Conservation (phyloP, 257 asterid genomes). For the Parsonsia alboflavescens region DNA sequence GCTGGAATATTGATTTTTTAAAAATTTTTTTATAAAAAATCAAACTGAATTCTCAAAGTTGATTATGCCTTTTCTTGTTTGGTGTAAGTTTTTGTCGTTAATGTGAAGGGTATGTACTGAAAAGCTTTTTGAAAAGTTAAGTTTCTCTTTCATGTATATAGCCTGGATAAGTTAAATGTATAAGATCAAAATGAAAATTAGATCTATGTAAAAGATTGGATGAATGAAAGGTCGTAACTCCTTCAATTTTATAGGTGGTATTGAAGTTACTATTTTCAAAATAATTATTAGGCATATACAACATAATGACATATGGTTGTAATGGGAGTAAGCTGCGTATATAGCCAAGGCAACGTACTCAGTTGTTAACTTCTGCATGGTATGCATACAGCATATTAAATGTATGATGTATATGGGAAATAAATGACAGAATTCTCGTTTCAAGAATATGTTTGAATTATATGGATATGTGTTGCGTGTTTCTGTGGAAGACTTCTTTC, state of each 20-base stretch:
- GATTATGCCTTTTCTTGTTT: not conserved
- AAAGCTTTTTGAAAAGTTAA: not conserved
- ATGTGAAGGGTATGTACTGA: not conserved
- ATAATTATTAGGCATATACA: too few relatives aligned
- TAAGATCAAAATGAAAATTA: not conserved
- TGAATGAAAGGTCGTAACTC: not conserved
- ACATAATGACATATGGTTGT: not conserved
- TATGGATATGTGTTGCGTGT: too few relatives aligned
- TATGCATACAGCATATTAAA: not conserved
- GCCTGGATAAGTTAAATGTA: not conserved
- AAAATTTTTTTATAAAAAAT: too few relatives aligned
- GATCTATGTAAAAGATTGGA: too few relatives aligned
- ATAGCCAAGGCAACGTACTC: not conserved
- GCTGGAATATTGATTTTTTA: not conserved
- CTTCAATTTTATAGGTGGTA: not conserved
- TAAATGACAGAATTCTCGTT: too few relatives aligned
- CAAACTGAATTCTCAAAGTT: not conserved
- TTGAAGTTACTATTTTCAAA: too few relatives aligned
- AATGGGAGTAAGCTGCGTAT: not conserved
- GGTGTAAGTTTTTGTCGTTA: not conserved
- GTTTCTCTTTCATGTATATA: not conserved
- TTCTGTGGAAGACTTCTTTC: too few relatives aligned
- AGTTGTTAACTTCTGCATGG: not conserved
- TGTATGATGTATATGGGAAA: not conserved
- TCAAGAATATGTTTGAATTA: too few relatives aligned